Percentiles rank a stretch among this genome's conserved stretches.
Conservation (phyloP, 345 rosid genomes). For the Populus nigra region DNA sequence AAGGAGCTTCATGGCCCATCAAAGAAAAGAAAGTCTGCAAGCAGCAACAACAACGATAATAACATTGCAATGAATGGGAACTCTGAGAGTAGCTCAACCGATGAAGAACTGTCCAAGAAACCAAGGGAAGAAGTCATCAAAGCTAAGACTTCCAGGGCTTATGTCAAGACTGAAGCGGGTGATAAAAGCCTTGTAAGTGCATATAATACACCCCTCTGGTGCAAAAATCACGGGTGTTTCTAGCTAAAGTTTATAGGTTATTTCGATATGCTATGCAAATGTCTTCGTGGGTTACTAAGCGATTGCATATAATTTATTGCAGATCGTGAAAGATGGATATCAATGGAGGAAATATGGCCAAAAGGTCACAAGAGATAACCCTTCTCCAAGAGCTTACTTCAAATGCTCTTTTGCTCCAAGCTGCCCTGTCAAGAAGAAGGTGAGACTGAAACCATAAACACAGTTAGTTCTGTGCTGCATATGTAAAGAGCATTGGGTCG, state of each 20-base stretch:
- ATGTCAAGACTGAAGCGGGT: constrained; percentile 61
- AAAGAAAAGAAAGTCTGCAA: constrained; percentile 73
- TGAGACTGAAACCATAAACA: constrained; percentile 9
- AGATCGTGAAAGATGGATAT: constrained; percentile 96
- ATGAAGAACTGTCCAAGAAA: constrained; percentile 75
- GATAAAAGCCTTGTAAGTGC: constrained; percentile 75
- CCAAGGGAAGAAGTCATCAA: constrained; percentile 72
- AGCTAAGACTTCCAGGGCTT: constrained; percentile 59
- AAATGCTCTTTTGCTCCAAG: constrained; percentile 93
- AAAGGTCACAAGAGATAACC: constrained; percentile 97
- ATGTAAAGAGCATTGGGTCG: background rate
- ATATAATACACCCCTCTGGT: background rate
- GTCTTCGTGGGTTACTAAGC: background rate
- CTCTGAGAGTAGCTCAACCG: constrained; percentile 90
- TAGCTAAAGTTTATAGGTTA: background rate
- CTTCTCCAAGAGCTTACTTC: constrained; percentile 97
- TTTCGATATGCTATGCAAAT: background rate
- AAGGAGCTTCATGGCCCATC: constrained; percentile 51
- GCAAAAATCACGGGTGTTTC: background rate
- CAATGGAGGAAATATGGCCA: constrained; percentile 99
- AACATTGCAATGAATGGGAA: constrained; percentile 38
- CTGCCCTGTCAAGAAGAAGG: constrained; percentile 99
- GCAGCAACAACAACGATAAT: constrained; percentile 33
- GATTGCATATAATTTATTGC: constrained; percentile 1
- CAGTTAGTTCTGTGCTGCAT: background rate